phyloP scores from a whole-genome alignment of 495 filamentous ascomycete species.

The Podospora tetraspora region DNA sequence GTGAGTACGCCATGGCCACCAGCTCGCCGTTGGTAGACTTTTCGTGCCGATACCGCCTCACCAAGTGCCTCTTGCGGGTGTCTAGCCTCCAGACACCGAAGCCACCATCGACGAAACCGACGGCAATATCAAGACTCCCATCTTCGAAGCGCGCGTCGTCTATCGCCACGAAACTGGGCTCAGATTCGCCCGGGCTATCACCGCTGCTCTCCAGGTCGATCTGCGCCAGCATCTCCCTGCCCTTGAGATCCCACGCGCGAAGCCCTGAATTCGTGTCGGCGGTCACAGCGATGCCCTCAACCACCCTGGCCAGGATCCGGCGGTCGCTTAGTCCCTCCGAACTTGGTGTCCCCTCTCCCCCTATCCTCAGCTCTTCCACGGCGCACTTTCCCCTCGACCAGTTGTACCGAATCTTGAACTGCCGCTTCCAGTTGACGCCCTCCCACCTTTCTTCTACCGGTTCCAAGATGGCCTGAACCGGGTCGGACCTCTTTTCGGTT shows the following conservation, averaged over 20 bases:
- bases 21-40: conserved; percentile 58
- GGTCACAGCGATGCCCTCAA: conserved; percentile 70
- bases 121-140: conserved; percentile 46
- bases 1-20: conserved; percentile 67
- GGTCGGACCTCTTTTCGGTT: background rate
- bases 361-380: conserved; percentile 69
- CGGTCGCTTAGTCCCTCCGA: conserved; percentile 8
- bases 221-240: conserved; percentile 50
- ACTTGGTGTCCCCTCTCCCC: conserved; percentile 17
- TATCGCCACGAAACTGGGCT: conserved; percentile 65
- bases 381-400: conserved; percentile 82
- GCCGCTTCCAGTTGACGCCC: conserved; percentile 69
- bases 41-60: conserved; percentile 49
- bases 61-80: conserved; percentile 38
- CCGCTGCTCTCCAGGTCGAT: conserved; percentile 18
- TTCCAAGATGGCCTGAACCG: conserved; percentile 35
- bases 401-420: conserved; percentile 87
- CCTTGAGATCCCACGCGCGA: conserved; percentile 70
- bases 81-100: conserved; percentile 65
- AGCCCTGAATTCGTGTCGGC: conserved; percentile 66
- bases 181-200: conserved; percentile 20
- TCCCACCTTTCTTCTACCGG: conserved; percentile 15
- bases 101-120: conserved; percentile 74
- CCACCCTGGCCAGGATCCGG: conserved; percentile 60
- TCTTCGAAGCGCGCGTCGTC: conserved; percentile 41